A percentile compares a stretch with the other conserved stretches of the same genome.
phyloP scores from a whole-genome alignment of 306 rosid genomes.

The Ochetophila trinervis region DNA sequence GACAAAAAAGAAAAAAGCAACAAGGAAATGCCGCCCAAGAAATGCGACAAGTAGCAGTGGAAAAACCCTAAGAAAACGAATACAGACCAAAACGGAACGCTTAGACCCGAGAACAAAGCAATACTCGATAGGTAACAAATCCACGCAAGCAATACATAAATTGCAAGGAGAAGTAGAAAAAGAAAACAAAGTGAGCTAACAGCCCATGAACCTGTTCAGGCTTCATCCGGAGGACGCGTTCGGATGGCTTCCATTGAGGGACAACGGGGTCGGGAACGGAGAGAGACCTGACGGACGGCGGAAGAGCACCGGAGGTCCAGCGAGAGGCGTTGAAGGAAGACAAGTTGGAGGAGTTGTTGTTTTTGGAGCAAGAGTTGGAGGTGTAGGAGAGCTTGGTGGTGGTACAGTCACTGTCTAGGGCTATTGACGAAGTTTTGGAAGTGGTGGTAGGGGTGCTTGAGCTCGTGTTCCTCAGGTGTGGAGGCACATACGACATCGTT shows the following conservation, averaged over 20 bases:
- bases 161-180: background rate
- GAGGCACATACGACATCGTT: slow-evolving; percentile 92
- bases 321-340: slow-evolving; percentile 43
- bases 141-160: background rate
- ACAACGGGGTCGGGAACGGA: slow-evolving; percentile 45
- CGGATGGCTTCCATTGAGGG: slow-evolving; percentile 73
- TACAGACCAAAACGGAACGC: background rate
- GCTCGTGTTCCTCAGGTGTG: slow-evolving; percentile 59
- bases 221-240: slow-evolving; percentile 75
- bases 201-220: slow-evolving; percentile 51
- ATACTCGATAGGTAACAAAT: background rate
- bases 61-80: slow-evolving; percentile 17
- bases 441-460: slow-evolving; percentile 40
- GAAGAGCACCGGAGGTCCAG: slow-evolving; percentile 41
- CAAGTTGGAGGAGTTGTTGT: slow-evolving; percentile 19
- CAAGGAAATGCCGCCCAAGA: background rate
- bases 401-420: slow-evolving; percentile 38
- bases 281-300: slow-evolving; percentile 22
- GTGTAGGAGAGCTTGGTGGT: slow-evolving; percentile 47
- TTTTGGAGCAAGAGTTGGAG: slow-evolving; percentile 28
- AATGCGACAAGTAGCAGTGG: background rate
- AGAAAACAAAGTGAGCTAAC: background rate
- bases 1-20: background rate
- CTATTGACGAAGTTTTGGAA: slow-evolving; percentile 27
- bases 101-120: background rate